Percentiles rank a stretch among this genome's conserved stretches.
These are phyloP conservation scores for Wickerhamomyces rabaulensis DNA, from an alignment of 805 yeast species.

Conservation along the genomic window DNA sequence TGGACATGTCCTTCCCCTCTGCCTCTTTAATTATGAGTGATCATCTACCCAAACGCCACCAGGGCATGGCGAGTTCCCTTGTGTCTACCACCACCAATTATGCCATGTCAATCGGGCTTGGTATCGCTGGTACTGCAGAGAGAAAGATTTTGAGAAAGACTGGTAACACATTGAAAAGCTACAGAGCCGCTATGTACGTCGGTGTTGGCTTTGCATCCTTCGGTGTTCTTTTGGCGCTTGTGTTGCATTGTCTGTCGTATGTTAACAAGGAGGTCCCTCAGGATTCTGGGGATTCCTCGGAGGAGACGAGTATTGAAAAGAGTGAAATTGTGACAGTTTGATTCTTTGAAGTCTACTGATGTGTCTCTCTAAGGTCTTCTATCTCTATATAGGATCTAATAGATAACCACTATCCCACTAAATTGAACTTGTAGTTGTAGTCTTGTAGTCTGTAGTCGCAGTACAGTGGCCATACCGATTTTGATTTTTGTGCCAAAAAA, in stretches of 20 bases:
- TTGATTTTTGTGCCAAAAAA: background rate
- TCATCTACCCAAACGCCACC: conserved; percentile 54
- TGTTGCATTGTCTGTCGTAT: too few species aligned
- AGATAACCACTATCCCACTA: too few species aligned
- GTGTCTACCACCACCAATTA: conserved; percentile 69
- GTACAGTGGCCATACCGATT: too few species aligned
- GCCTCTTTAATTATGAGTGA: conserved; percentile 60
- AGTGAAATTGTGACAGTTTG: too few species aligned
- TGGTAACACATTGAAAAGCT: conserved; percentile 33
- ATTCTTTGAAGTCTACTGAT: too few species aligned
- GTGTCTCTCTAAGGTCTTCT: too few species aligned
- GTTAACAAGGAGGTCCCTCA: too few species aligned
- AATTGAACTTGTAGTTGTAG: too few species aligned
- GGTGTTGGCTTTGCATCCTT: conserved; percentile 57
- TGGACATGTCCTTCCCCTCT: conserved; percentile 78
- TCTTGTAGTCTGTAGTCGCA: background rate
- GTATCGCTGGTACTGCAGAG: conserved; percentile 67
- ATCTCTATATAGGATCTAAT: too few species aligned
- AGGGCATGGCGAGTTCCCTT: conserved; percentile 75
- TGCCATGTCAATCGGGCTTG: conserved; percentile 65
- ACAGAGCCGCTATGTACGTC: conserved; percentile 52
- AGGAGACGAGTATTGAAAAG: too few species aligned
- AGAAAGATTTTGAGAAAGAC: conserved; percentile 28
- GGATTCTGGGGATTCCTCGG: too few species aligned
- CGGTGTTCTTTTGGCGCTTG: too few species aligned